phyloP scores from a whole-genome alignment of 768 basidiomycete species.

The Peribolospora baueri region DNA sequence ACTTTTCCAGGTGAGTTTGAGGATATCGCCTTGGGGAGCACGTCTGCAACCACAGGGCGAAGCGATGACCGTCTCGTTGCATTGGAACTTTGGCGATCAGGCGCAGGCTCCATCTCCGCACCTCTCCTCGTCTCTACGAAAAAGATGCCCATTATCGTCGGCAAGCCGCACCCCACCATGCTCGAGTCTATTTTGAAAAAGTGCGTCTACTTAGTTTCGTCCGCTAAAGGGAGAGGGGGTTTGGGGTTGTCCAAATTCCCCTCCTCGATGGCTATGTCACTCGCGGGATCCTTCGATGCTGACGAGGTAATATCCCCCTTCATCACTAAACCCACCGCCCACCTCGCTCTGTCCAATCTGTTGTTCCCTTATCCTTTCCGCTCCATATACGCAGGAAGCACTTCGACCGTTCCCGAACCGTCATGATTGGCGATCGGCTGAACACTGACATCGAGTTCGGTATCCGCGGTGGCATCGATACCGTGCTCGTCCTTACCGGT shows the following conservation, averaged over 20 bases:
- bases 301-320: not conserved
- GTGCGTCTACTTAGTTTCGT: slow-evolving; percentile 19
- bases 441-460: slow-evolving; percentile 93
- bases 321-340: not conserved
- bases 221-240: not conserved
- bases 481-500: slow-evolving; percentile 84
- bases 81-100: slow-evolving; percentile 5
- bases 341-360: not conserved
- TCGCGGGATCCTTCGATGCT: not conserved
- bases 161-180: slow-evolving; percentile 81
- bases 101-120: slow-evolving; percentile 52
- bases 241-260: not conserved
- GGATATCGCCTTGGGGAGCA: not conserved
- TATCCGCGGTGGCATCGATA: slow-evolving; percentile 55
- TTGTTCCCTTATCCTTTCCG: not conserved
- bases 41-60: not conserved
- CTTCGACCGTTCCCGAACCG: slow-evolving; percentile 60
- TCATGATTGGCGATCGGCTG: slow-evolving; percentile 90
- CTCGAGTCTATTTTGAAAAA: slow-evolving; percentile 70
- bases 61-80: not conserved
- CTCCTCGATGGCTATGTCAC: not conserved
- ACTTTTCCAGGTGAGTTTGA: slow-evolving; percentile 44
- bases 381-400: slow-evolving; percentile 33
- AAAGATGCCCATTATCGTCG: slow-evolving; percentile 49
- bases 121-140: slow-evolving; percentile 45